phyloP scores from a whole-genome alignment of 2,329 filamentous ascomycete genomes.

The Harringtonia aguacate region DNA sequence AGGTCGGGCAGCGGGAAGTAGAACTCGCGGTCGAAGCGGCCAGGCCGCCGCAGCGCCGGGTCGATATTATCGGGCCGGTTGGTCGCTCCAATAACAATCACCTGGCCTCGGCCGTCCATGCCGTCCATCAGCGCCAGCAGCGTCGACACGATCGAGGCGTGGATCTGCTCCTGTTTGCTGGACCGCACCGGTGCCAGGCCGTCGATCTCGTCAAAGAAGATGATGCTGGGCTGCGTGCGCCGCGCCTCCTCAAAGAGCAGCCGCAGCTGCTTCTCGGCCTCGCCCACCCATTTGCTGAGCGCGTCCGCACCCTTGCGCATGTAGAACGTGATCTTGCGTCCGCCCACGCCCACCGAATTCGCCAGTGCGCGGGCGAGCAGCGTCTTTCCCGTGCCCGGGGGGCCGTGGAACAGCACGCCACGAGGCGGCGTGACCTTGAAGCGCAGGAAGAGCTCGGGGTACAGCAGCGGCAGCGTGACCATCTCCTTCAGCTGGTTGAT shows the following conservation, averaged over 20 bases:
- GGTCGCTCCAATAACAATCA: conserved; percentile 97
- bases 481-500: conserved; percentile 98
- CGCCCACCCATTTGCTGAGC: conserved; percentile 96
- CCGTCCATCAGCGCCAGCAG: conserved; percentile 93
- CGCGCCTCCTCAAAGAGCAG: conserved; percentile 91
- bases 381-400: conserved; percentile 95
- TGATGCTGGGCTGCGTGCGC: conserved; percentile 94
- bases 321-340: conserved; percentile 95
- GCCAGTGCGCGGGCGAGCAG: conserved; percentile 88
- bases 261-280: conserved; percentile 89
- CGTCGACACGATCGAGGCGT: conserved; percentile 93
- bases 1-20: conserved; percentile 89
- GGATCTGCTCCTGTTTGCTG: conserved; percentile 97
- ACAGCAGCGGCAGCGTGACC: conserved; percentile 88
- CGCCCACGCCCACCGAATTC: conserved; percentile 78
- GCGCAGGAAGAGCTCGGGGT: conserved; percentile 84
- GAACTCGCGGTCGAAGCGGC: conserved; percentile 93
- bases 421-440: conserved; percentile 92
- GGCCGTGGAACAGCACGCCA: conserved; percentile 92
- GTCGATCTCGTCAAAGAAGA: conserved; percentile 99
- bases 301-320: conserved; percentile 99
- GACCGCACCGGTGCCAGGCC: conserved; percentile 91
- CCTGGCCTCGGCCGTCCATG: conserved; percentile 96
- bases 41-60: conserved; percentile 84
- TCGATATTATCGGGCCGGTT: conserved; percentile 96